Base-by-base conservation (phyloP, 345 rosid species). In the Tarenaya hassleriana region DNA sequence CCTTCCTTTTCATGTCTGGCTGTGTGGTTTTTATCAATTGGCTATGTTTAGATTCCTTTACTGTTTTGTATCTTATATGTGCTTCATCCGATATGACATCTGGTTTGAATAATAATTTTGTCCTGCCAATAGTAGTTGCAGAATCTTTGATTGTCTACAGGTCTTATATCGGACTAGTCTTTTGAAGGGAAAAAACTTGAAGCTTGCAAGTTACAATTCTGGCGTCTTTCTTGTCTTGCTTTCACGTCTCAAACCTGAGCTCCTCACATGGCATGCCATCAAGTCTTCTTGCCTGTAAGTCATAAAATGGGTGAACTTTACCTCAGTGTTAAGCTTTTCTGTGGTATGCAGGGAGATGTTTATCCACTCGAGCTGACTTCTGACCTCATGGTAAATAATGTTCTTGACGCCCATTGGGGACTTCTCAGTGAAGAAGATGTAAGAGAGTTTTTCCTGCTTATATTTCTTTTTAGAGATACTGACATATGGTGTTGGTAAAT, bases 391-490 rank as follows among this genome's bases (percentile, higher is more conserved):
- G 32, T 65, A 57, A 76, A 70, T 58, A 84, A 69, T 62, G 74
- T 85, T 69, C 95, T 85, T 50, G 90, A 85, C 59, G 87, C 95
- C 43, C 95, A 85, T 39, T 85, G 95, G 95, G 89, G 95, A 44
- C 84, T 82, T 72, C 84, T 81, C 44, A 58, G 50, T 14, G 84
- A 77, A 1, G 84, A 79, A 11, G 81, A 82, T 68, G 90, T 85
- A 79, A 79, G 84, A 47, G 37, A 56, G 7, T 47, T 67, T 8
- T 8, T 47, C 39, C 39, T 52, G 41, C 13, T 0, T 39, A 19
- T 29, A 45, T 33, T 47, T 32, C 19, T 18, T 42, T 56, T 7
- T 55, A 50, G 16, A 24, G 16, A 50, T 35, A 29, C 14, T 13
- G 16, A 31, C 42, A 7, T 59, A 47, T 50, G 48, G 24, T 47